Percentiles rank a stretch among this genome's conserved stretches.
Evolutionary conservation across 805 yeast species (phyloP).

Genomic region (Kodamaea nitidulidarum): DNA sequence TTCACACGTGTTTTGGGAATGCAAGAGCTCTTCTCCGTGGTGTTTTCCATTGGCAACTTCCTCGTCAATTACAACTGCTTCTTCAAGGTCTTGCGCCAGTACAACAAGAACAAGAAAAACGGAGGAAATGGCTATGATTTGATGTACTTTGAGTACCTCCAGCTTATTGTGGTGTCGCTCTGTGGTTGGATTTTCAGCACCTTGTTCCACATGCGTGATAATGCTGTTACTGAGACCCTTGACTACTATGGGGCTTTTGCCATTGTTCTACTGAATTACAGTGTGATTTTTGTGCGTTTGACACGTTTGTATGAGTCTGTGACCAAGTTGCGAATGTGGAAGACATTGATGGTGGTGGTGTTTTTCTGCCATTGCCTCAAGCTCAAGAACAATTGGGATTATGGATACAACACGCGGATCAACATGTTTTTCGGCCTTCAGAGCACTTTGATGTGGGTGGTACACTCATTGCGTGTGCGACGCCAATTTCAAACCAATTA

Average conservation of each 20-base stretch:
- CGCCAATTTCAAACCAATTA: slow-evolving; percentile 13
- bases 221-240: slow-evolving; percentile 33
- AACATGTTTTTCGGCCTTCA: slow-evolving; percentile 30
- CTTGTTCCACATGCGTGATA: slow-evolving; percentile 37
- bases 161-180: slow-evolving; percentile 24
- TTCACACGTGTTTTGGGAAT: slow-evolving; percentile 33
- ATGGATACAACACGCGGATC: slow-evolving; percentile 32
- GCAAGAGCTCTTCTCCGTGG: slow-evolving; percentile 32
- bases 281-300: slow-evolving; percentile 29
- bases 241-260: slow-evolving; percentile 42
- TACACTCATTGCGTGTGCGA: slow-evolving; percentile 25
- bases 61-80: slow-evolving; percentile 29
- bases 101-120: slow-evolving; percentile 16
- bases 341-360: slow-evolving; percentile 15
- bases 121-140: slow-evolving; percentile 13
- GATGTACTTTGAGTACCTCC: slow-evolving; percentile 30
- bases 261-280: slow-evolving; percentile 34
- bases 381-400: slow-evolving; percentile 35
- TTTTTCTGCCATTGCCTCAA: slow-evolving; percentile 27
- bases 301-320: slow-evolving; percentile 22
- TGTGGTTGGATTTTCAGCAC: slow-evolving; percentile 38
- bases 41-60: slow-evolving; percentile 37
- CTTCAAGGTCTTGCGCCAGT: slow-evolving; percentile 24
- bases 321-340: slow-evolving; percentile 15
- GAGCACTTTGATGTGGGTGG: slow-evolving; percentile 31